phyloP scores from a whole-genome alignment of 1,284 basidiomycete genomes.

The Fereydounia khargensis region DNA sequence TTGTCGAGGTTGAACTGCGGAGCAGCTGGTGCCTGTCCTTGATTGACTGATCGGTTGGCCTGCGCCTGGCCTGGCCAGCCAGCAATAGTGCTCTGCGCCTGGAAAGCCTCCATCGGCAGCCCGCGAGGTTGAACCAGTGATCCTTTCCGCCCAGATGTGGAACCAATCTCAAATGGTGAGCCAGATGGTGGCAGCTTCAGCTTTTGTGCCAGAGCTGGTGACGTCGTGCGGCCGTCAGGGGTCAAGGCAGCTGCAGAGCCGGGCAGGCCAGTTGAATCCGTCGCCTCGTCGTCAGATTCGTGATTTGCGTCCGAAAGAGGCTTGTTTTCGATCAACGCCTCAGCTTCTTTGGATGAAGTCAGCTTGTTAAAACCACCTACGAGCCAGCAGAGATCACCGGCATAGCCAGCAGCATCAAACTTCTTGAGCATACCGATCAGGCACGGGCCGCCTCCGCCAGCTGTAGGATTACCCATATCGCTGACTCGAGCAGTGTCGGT shows the following conservation, averaged over 20 bases:
- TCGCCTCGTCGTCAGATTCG: too few relatives aligned
- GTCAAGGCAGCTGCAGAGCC: too few relatives aligned
- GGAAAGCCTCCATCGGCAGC: conserved; percentile 49
- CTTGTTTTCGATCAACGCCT: conserved; percentile 14
- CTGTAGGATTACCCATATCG: conserved; percentile 41
- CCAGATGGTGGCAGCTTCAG: too few relatives aligned
- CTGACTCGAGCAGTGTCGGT: conserved; percentile 37
- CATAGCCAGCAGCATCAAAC: conserved; percentile 48
- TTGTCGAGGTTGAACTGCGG: too few relatives aligned
- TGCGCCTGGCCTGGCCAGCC: conserved; percentile 22
- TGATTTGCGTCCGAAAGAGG: too few relatives aligned
- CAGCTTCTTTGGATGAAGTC: conserved; percentile 13
- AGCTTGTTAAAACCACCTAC: conserved; percentile 50
- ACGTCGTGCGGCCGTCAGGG: too few relatives aligned
- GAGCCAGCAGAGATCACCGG: conserved; percentile 51
- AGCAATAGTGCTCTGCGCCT: conserved; percentile 30
- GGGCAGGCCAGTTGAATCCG: too few relatives aligned
- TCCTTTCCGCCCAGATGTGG: background rate
- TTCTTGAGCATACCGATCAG: conserved; percentile 53
- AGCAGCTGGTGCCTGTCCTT: too few relatives aligned
- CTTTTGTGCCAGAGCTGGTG: too few relatives aligned
- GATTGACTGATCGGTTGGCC: background rate
- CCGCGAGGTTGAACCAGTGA: conserved; percentile 45
- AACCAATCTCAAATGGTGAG: too few relatives aligned
- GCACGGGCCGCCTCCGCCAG: conserved; percentile 51